Evolutionary conservation across 352 stramenopile species (phyloP).

Genomic region (Pythium sp.): DNA sequence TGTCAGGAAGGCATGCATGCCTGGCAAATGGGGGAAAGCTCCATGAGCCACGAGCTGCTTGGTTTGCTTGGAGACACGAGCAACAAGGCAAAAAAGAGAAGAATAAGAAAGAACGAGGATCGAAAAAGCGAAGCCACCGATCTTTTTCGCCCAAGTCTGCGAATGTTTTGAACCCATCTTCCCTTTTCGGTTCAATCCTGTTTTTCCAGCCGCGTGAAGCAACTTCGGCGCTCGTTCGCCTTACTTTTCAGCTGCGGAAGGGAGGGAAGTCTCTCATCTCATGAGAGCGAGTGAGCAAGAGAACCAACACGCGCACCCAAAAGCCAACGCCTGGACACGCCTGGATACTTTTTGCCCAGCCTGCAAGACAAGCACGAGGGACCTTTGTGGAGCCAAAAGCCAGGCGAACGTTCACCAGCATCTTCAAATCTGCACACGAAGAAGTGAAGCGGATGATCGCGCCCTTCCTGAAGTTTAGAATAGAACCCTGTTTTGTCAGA

Average conservation of each 20-base stretch:
- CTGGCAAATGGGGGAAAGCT: background rate
- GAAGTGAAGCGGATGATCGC: background rate
- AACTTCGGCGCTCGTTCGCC: background rate
- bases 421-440: background rate
- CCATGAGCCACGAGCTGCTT: background rate
- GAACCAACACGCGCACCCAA: background rate
- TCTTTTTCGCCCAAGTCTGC: background rate
- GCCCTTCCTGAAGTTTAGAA: background rate
- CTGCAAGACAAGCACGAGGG: background rate
- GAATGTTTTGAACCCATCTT: background rate
- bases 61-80: background rate
- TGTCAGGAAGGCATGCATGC: background rate
- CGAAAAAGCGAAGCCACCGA: background rate
- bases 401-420: background rate
- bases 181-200: background rate
- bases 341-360: background rate
- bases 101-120: background rate
- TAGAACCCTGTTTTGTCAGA: background rate
- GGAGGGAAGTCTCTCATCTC: background rate
- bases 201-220: background rate
- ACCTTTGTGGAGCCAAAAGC: background rate
- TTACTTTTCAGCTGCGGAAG: background rate
- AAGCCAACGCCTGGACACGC: background rate
- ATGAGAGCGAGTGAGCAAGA: background rate
- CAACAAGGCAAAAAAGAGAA: background rate